Percentiles rank a stretch among this genome's conserved stretches.
Conservation (phyloP, 805 yeast species). For the Lachancea waltii region DNA sequence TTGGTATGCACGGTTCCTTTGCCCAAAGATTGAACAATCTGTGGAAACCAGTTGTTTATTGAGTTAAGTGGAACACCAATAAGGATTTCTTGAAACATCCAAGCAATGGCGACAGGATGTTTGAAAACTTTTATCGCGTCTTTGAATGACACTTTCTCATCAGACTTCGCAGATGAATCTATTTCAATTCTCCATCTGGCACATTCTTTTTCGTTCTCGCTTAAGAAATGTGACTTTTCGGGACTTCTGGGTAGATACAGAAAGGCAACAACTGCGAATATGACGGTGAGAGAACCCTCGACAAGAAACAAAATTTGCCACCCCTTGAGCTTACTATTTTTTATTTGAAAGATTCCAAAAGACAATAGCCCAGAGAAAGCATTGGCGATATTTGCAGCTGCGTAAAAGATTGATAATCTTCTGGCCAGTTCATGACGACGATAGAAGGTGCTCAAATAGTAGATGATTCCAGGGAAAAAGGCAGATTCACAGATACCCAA, state of each 20-base stretch:
- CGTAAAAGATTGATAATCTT: conserved; percentile 35
- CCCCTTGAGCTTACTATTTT: conserved; percentile 34
- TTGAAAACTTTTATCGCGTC: conserved; percentile 40
- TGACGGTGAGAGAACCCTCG: conserved; percentile 39
- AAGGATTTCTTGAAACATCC: conserved; percentile 41
- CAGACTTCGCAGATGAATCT: conserved; percentile 41
- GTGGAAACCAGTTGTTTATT: conserved; percentile 46
- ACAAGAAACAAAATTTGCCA: conserved; percentile 47
- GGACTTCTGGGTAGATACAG: conserved; percentile 37
- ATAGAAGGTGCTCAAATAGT: conserved; percentile 36
- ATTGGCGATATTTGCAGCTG: conserved; percentile 26
- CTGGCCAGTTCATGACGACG: conserved; percentile 34
- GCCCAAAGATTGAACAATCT: conserved; percentile 35
- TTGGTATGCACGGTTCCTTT: conserved; percentile 38
- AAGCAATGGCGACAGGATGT: conserved; percentile 40
- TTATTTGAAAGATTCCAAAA: conserved; percentile 35
- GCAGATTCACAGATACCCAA: conserved; percentile 40
- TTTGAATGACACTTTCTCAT: conserved; percentile 32
- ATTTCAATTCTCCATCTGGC: conserved; percentile 37
- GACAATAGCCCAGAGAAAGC: conserved; percentile 40
- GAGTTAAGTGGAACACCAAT: conserved; percentile 46
- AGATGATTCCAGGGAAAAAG: conserved; percentile 37
- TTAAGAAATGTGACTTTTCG: conserved; percentile 38
- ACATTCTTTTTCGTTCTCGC: conserved; percentile 32
- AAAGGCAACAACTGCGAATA: conserved; percentile 35